Conservation (phyloP, 164 flowering plant genomes). For the Nymphaea colorata region DNA sequence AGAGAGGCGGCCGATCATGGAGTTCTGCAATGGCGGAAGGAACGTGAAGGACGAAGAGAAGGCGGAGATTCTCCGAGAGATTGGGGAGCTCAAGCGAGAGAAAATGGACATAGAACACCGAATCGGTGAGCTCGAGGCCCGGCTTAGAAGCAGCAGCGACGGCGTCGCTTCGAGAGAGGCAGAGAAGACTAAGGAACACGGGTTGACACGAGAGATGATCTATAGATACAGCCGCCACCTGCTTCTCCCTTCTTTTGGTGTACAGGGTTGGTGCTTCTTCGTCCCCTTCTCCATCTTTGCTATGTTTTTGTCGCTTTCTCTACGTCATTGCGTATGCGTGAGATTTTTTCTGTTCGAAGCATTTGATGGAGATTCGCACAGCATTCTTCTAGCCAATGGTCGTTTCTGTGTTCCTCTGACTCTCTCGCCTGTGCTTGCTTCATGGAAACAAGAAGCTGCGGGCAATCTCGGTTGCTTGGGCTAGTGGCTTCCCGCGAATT, state of each 20-base stretch:
- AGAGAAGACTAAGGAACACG: conserved; percentile 16
- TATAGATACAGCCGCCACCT: conserved; percentile 88
- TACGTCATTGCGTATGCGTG: too few species aligned
- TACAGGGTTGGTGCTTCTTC: conserved; percentile 33
- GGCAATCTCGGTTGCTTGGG: too few species aligned
- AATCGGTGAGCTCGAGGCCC: conserved; percentile 48
- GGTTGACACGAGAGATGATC: conserved; percentile 39
- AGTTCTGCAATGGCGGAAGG: too few species aligned
- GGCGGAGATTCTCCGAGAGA: conserved; percentile 27
- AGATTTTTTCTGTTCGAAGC: too few species aligned
- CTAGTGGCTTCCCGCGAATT: too few species aligned
- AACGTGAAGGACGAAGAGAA: background rate
- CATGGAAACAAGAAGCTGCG: too few species aligned
- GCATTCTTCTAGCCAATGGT: too few species aligned
- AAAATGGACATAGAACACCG: conserved; percentile 40
- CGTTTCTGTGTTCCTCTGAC: too few species aligned
- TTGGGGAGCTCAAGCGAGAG: conserved; percentile 35
- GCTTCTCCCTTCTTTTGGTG: conserved; percentile 78
- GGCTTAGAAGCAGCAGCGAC: conserved; percentile 18
- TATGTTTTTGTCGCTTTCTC: background rate
- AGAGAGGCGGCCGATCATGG: too few species aligned
- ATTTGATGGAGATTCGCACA: too few species aligned
- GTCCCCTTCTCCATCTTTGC: background rate
- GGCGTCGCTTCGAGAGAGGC: conserved; percentile 1
- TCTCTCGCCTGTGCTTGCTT: too few species aligned